Evolutionary conservation across 2,329 filamentous ascomycete genomes (phyloP).

Genomic region (Dothiorella sarmentorum): DNA sequence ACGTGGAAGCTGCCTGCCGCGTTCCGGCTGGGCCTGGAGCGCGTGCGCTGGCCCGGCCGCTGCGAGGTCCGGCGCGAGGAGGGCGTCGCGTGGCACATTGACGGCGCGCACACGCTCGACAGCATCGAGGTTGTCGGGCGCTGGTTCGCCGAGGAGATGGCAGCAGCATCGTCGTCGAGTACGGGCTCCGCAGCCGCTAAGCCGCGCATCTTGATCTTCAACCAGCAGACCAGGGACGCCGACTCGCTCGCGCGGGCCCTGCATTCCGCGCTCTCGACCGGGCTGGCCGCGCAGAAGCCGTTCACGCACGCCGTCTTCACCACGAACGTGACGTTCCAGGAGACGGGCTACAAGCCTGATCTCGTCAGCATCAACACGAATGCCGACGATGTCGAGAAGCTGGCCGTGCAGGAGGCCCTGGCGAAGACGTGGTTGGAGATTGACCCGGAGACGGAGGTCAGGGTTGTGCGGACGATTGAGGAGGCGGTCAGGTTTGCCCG

Average conservation of each 20-base stretch:
- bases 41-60: constrained; percentile 68
- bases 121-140: constrained; percentile 71
- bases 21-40: constrained; percentile 63
- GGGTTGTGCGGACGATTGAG: constrained; percentile 63
- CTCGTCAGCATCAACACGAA: constrained; percentile 61
- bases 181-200: constrained; percentile 23
- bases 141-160: constrained; percentile 63
- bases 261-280: constrained; percentile 52
- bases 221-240: constrained; percentile 84
- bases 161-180: constrained; percentile 32
- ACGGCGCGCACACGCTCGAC: constrained; percentile 84
- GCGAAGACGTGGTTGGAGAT: constrained; percentile 55
- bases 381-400: constrained; percentile 53
- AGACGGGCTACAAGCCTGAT: constrained; percentile 60
- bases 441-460: constrained; percentile 43
- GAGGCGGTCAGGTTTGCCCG: constrained; percentile 63
- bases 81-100: constrained; percentile 71
- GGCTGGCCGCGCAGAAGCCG: constrained; percentile 36
- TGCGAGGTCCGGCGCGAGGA: constrained; percentile 64
- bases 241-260: constrained; percentile 61
- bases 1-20: constrained; percentile 52
- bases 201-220: constrained; percentile 73
- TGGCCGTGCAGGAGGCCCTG: constrained; percentile 66
- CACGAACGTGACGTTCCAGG: constrained; percentile 67
- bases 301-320: constrained; percentile 80